Evolutionary conservation across 768 basidiomycete species (phyloP).

Genomic region (Holtermannia corniformis): DNA sequence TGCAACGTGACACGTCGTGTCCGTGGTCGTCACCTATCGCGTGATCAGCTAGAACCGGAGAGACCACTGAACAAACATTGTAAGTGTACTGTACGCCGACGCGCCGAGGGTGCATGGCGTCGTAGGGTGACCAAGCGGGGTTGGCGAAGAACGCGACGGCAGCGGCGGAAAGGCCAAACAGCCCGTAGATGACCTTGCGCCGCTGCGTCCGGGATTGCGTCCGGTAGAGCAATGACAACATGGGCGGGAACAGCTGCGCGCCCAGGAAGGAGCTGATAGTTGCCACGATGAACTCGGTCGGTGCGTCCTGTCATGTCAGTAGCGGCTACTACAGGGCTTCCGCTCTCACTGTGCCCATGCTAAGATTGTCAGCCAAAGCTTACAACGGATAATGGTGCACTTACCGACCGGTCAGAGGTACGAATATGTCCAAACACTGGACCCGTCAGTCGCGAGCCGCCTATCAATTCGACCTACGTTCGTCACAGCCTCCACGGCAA

Average conservation of each 20-base stretch:
- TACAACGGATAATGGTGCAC: constrained; percentile 3
- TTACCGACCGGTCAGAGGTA: constrained; percentile 69
- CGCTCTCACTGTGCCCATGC: neutral
- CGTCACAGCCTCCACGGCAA: constrained; percentile 42
- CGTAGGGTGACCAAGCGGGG: constrained; percentile 52
- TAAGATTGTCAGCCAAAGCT: neutral
- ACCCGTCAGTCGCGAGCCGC: neutral
- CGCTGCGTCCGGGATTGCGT: constrained; percentile 47
- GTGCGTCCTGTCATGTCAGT: constrained; percentile 51
- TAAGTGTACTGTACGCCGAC: constrained; percentile 74
- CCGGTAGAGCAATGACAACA: constrained; percentile 64
- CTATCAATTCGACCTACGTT: constrained; percentile 17
- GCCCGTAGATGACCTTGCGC: constrained; percentile 44
- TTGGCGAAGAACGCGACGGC: constrained; percentile 49
- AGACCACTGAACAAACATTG: constrained; percentile 53
- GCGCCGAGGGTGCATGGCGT: constrained; percentile 75
- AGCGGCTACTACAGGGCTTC: neutral
- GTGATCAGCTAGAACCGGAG: neutral
- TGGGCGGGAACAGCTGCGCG: constrained; percentile 53
- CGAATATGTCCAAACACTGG: constrained; percentile 63
- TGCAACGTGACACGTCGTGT: constrained; percentile 70
- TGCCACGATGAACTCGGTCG: constrained; percentile 80
- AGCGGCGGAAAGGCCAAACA: constrained; percentile 30
- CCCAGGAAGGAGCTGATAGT: constrained; percentile 57
- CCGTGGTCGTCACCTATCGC: constrained; percentile 57